Evolutionary conservation across 2,329 filamentous ascomycete species (phyloP).

Genomic region (Phaeosphaeriaceae sp.): DNA sequence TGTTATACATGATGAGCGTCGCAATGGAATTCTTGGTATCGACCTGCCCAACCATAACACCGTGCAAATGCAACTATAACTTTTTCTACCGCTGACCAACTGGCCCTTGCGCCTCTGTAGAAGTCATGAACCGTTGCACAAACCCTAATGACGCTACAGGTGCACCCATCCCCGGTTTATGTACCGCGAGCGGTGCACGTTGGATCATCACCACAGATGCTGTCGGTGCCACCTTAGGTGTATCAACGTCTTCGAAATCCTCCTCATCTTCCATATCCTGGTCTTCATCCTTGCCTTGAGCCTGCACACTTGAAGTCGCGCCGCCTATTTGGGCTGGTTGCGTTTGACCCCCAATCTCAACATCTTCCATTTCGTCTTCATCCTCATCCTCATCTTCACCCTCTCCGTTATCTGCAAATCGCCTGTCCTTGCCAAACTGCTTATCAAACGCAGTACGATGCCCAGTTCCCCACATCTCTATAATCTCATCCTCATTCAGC

Average conservation of each 20-base stretch:
- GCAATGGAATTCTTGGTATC: slow-evolving; percentile 1
- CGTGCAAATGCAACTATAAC: background rate
- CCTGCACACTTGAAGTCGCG: too few species aligned
- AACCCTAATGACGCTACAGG: slow-evolving; percentile 29
- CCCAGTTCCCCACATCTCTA: slow-evolving; percentile 27
- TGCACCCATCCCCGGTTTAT: slow-evolving; percentile 21
- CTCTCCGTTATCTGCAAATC: slow-evolving; percentile 10
- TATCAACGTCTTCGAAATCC: slow-evolving; percentile 13
- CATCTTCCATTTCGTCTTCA: slow-evolving; percentile 19
- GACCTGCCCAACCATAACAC: slow-evolving; percentile 4
- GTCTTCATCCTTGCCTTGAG: slow-evolving; percentile 10
- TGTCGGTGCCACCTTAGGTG: slow-evolving; percentile 2
- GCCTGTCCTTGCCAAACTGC: slow-evolving; percentile 14
- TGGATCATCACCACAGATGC: slow-evolving; percentile 11
- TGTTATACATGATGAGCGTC: background rate
- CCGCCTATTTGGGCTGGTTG: background rate
- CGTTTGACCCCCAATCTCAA: slow-evolving; percentile 20
- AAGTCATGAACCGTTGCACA: slow-evolving; percentile 33
- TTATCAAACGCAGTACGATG: slow-evolving; percentile 28
- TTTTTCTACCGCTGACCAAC: slow-evolving; percentile 3
- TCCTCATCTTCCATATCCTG: slow-evolving; percentile 28
- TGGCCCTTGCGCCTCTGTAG: slow-evolving; percentile 19
- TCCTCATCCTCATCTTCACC: slow-evolving; percentile 22
- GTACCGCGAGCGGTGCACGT: slow-evolving; percentile 11
- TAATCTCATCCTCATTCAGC: slow-evolving; percentile 27